phyloP scores from a whole-genome alignment of 2,329 filamentous ascomycete genomes.

The Aspergillus ochraceus region DNA sequence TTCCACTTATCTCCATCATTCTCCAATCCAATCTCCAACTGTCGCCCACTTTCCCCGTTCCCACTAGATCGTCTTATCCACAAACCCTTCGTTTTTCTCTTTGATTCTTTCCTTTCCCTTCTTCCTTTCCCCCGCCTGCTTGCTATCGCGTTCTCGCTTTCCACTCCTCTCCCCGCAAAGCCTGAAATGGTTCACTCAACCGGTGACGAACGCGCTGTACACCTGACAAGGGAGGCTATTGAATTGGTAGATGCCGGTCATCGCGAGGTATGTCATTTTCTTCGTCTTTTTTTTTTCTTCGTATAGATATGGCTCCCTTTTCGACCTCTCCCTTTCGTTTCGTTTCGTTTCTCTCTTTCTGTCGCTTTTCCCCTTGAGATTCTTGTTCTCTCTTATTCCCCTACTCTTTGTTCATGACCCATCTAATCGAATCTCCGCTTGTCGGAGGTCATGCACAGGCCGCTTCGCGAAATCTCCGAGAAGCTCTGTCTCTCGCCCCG shows the following conservation, averaged over 20 bases:
- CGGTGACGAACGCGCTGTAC: constrained; percentile 47
- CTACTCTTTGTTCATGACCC: constrained; percentile 1
- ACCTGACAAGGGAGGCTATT: constrained; percentile 49
- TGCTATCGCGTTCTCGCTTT: constrained; percentile 13
- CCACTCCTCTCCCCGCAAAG: constrained; percentile 16
- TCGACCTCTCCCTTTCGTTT: neutral
- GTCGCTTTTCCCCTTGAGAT: neutral
- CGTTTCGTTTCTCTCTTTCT: neutral
- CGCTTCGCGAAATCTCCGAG: constrained; percentile 49
- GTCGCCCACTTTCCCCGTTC: neutral
- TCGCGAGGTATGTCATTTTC: constrained; percentile 40
- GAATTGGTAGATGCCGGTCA: constrained; percentile 47
- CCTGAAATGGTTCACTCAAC: constrained; percentile 45
- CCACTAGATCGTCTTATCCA: neutral
- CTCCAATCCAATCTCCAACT: constrained; percentile 6
- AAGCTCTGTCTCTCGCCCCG: constrained; percentile 49
- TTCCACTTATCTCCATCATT: neutral
- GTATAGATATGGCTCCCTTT: no score
- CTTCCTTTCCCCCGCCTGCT: constrained; percentile 1
- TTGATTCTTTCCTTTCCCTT: constrained; percentile 4
- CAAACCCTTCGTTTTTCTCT: neutral
- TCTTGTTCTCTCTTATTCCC: neutral
- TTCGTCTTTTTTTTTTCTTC: neutral
- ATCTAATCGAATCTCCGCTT: neutral
- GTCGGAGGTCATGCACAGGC: constrained; percentile 33